Percentiles rank a stretch among this genome's conserved stretches.
Evolutionary conservation across 2,329 filamentous ascomycete genomes (phyloP).

Genomic region (Neocucurbitaria cava): DNA sequence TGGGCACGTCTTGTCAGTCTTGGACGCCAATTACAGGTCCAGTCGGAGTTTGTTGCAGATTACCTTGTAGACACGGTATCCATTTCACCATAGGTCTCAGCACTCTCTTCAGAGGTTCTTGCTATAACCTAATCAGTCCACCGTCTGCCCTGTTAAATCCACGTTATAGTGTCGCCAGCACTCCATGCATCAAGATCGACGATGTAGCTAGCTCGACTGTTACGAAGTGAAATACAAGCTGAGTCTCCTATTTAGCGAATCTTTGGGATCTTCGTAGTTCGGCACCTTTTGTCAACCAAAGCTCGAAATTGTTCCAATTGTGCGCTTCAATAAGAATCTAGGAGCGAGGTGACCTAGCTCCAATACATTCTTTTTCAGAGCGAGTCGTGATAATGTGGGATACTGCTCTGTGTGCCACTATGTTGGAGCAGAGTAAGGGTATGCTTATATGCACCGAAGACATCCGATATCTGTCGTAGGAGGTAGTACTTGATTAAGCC

Average conservation of each 20-base stretch:
- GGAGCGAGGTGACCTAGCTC: not conserved
- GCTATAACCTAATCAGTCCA: too few species aligned
- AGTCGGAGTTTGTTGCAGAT: too few species aligned
- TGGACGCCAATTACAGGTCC: too few species aligned
- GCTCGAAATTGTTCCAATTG: conserved; percentile 20
- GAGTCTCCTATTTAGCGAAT: conserved; percentile 45
- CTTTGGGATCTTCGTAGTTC: conserved; percentile 44
- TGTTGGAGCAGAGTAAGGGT: not conserved
- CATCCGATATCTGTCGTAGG: too few species aligned
- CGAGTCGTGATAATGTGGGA: not conserved
- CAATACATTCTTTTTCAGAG: not conserved
- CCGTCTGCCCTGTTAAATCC: conserved; percentile 49
- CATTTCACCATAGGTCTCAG: too few species aligned
- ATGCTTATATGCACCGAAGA: not conserved
- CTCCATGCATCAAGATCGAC: conserved; percentile 22
- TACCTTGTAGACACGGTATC: too few species aligned
- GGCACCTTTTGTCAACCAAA: conserved; percentile 24
- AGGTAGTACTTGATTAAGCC: too few species aligned
- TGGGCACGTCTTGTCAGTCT: too few species aligned
- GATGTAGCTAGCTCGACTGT: conserved; percentile 46
- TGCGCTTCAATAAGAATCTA: conserved; percentile 2
- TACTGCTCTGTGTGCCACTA: not conserved
- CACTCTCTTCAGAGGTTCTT: too few species aligned
- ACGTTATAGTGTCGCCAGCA: conserved; percentile 17
- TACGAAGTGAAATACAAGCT: conserved; percentile 49